Conservation (phyloP, 148 eudicot species). For the Rhododendron mucronatum region DNA sequence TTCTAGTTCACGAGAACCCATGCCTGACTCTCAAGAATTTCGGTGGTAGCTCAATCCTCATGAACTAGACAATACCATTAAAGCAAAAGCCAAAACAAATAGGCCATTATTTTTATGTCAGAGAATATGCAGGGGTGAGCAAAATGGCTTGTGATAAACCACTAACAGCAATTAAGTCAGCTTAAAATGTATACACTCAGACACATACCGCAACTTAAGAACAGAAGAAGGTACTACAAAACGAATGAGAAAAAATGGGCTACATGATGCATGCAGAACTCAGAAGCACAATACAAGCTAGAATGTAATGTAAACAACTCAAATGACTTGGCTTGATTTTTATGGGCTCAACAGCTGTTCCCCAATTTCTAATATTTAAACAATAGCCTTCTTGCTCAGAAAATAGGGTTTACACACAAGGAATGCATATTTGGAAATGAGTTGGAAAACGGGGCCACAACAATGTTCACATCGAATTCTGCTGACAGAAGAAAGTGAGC, state of each 20-base stretch:
- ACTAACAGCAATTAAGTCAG: not conserved
- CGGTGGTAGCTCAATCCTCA: not conserved
- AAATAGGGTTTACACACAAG: not conserved
- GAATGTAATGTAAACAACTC: not conserved
- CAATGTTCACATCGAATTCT: not conserved
- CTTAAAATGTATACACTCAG: not conserved
- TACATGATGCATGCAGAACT: not conserved
- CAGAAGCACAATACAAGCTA: not conserved
- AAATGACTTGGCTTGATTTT: not conserved
- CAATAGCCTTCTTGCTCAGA: not conserved
- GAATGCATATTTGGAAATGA: not conserved
- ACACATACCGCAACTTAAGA: not conserved
- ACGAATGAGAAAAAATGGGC: not conserved
- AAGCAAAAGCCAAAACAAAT: not conserved
- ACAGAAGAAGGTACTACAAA: not conserved
- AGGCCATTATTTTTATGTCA: not conserved
- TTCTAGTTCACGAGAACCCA: not conserved
- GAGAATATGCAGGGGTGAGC: not conserved
- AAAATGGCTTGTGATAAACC: not conserved
- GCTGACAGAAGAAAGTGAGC: not conserved
- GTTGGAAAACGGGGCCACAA: not conserved
- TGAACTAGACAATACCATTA: not conserved
- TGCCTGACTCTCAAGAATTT: not conserved
- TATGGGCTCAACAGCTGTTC: not conserved
- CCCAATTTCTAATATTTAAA: not conserved